Percentiles rank a stretch among this genome's conserved stretches.
Conservation (phyloP, 495 filamentous ascomycete species). For the Terfezia claveryi region DNA sequence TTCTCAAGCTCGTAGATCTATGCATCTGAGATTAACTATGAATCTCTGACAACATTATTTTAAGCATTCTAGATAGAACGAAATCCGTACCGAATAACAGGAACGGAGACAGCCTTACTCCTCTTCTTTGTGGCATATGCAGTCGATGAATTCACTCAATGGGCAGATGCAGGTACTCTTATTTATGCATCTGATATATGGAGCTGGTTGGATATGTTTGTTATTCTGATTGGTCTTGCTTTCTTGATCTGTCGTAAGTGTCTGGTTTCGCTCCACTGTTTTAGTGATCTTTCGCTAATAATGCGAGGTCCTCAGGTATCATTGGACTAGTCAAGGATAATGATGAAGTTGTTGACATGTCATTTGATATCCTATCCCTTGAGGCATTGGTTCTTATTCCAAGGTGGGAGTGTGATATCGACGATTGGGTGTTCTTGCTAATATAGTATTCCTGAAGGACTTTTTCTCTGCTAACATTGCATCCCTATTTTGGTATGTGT, state of each 20-base stretch:
- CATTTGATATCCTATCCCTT: conserved; percentile 72
- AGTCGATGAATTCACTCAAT: conserved; percentile 67
- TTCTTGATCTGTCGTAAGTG: conserved; percentile 51
- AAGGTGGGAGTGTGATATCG: conserved; percentile 23
- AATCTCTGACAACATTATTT: conserved; percentile 21
- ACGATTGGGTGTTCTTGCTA: not conserved
- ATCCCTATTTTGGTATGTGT: conserved; percentile 71
- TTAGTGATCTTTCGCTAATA: not conserved
- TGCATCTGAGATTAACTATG: not conserved
- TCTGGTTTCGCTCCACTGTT: not conserved
- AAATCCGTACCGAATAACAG: conserved; percentile 27
- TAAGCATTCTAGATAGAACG: conserved; percentile 28
- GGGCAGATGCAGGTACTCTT: conserved; percentile 55
- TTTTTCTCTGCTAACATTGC: conserved; percentile 70
- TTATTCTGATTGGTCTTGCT: conserved; percentile 57
- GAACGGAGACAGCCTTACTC: conserved; percentile 32
- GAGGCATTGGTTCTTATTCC: conserved; percentile 84
- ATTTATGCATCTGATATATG: conserved; percentile 81
- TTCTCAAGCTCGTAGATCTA: not conserved
- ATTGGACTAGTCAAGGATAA: conserved; percentile 46
- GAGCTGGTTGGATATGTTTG: conserved; percentile 72
- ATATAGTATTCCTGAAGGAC: conserved; percentile 27
- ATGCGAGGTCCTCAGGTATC: conserved; percentile 29
- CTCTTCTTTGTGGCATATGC: conserved; percentile 66
- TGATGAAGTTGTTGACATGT: conserved; percentile 41